These are phyloP conservation scores for Trametes villosa DNA, from an alignment of 768 basidiomycete species.

Conservation along the genomic window DNA sequence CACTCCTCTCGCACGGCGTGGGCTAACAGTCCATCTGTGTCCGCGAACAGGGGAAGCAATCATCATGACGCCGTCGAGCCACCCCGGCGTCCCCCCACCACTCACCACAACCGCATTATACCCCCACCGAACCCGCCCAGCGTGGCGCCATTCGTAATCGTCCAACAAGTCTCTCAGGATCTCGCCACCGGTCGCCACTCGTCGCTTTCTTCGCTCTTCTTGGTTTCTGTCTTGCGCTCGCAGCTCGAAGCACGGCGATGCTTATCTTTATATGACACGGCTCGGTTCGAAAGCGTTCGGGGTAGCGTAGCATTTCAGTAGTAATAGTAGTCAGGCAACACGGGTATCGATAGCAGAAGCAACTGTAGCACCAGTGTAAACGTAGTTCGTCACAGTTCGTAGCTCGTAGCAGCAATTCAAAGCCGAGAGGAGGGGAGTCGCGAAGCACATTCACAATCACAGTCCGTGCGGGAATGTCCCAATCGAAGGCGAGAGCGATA, in stretches of 20 bases:
- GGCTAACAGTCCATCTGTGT: neutral
- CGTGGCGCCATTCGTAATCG: neutral
- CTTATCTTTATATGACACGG: constrained; percentile 17
- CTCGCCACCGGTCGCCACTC: neutral
- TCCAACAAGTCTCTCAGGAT: neutral
- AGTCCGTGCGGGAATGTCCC: neutral
- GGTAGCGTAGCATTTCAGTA: constrained; percentile 20
- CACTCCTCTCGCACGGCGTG: constrained; percentile 1
- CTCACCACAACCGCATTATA: constrained; percentile 10
- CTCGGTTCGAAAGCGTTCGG: constrained; percentile 7
- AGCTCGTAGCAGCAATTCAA: neutral
- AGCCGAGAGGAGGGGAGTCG: neutral
- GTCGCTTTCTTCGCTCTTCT: neutral
- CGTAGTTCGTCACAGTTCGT: constrained; percentile 21
- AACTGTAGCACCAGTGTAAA: constrained; percentile 25
- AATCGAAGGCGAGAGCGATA: neutral
- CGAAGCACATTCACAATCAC: neutral
- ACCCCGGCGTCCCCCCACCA: constrained; percentile 1
- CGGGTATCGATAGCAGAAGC: constrained; percentile 26
- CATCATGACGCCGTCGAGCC: constrained; percentile 8
- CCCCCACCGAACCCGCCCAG: constrained; percentile 6
- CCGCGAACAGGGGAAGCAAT: constrained; percentile 15
- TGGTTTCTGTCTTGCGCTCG: neutral
- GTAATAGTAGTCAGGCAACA: constrained; percentile 18
- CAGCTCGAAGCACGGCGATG: constrained; percentile 2